Conservation (phyloP, 108 stramenopile species). For the Nannochloropsis gaditana region DNA sequence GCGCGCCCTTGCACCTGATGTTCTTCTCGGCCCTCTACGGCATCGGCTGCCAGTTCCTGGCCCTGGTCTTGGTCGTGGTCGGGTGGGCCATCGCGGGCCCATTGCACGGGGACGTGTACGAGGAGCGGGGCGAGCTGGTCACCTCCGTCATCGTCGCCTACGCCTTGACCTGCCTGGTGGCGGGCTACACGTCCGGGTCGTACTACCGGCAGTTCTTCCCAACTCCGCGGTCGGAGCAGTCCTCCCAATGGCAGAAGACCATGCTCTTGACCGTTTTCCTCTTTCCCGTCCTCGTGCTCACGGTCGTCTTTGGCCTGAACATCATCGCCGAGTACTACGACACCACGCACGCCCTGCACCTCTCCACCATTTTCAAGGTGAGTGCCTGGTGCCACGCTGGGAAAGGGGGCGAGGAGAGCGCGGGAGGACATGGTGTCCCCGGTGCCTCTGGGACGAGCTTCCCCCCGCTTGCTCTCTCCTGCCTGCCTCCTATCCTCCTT, state of each 20-base stretch:
- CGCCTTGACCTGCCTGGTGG: conserved; percentile 73
- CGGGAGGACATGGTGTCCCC: too few relatives aligned
- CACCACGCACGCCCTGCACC: conserved; percentile 81
- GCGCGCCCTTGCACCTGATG: conserved; percentile 71
- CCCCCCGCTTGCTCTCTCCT: not conserved
- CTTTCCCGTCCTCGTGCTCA: conserved; percentile 68
- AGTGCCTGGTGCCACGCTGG: not conserved
- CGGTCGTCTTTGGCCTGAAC: conserved; percentile 67
- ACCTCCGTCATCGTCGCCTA: conserved; percentile 79
- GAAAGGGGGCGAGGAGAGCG: too few relatives aligned
- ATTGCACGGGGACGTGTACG: conserved; percentile 87
- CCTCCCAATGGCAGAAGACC: conserved; percentile 42
- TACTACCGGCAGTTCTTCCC: conserved; percentile 83
- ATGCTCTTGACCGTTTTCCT: conserved; percentile 87
- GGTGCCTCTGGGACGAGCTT: too few relatives aligned
- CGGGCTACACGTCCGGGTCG: conserved; percentile 76
- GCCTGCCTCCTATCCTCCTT: not conserved
- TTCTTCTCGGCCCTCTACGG: conserved; percentile 83
- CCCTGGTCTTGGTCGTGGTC: conserved; percentile 81
- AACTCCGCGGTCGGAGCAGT: conserved; percentile 43
- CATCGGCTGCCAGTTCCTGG: conserved; percentile 88
- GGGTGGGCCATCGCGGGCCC: conserved; percentile 85
- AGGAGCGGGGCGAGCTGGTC: conserved; percentile 87
- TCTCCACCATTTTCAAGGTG: conserved; percentile 73
- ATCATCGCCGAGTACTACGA: conserved; percentile 71